phyloP scores from a whole-genome alignment of 2,329 filamentous ascomycete genomes.

The Aspergillus latus region DNA sequence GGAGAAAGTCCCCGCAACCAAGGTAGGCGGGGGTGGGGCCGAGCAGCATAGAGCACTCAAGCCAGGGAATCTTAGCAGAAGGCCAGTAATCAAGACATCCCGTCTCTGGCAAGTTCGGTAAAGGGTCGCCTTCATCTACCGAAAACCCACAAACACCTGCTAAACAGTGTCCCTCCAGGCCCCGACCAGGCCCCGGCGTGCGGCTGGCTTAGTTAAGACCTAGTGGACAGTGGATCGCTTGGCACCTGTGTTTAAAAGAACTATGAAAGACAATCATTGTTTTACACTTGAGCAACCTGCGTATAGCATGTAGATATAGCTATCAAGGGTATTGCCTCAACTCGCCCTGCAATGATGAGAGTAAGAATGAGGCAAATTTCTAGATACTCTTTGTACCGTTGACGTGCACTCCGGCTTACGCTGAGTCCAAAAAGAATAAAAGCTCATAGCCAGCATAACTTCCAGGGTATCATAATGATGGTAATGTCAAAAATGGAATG shows the following conservation, averaged over 20 bases:
- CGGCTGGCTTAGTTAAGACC: no score
- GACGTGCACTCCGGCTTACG: not conserved
- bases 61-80: not conserved
- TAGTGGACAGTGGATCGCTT: not conserved
- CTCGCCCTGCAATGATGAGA: not conserved
- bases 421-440: not conserved
- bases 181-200: no score
- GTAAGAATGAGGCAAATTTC: not conserved
- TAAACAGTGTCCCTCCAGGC: no score
- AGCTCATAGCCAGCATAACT: not conserved
- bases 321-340: not conserved
- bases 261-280: not conserved
- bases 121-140: not conserved
- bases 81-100: not conserved
- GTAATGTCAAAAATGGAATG: not conserved
- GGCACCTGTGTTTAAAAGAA: not conserved
- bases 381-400: not conserved
- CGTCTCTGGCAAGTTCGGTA: not conserved
- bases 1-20: not conserved
- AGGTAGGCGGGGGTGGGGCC: not conserved
- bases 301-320: not conserved
- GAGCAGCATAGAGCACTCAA: not conserved
- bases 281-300: not conserved
- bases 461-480: conserved; percentile 17
- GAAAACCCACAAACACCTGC: not conserved